Evolutionary conservation across 2,329 filamentous ascomycete genomes (phyloP).

Genomic region (Monilinia polystroma): DNA sequence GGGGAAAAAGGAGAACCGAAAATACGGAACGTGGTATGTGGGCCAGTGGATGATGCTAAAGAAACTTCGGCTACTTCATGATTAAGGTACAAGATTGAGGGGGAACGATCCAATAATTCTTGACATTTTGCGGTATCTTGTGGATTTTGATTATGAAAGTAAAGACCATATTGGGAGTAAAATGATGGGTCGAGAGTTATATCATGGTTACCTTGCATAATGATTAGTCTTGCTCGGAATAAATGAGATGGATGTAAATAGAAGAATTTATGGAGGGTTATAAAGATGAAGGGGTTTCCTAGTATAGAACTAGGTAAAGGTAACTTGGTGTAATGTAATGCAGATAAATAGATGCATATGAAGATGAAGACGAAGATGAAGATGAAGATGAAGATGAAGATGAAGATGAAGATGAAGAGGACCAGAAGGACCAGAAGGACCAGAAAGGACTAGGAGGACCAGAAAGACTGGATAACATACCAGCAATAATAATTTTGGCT

Average conservation of each 20-base stretch:
- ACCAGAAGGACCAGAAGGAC: too few species aligned
- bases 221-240: constrained; percentile 24
- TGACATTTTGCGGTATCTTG: constrained; percentile 56
- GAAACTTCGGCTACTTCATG: constrained; percentile 56
- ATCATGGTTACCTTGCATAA: constrained; percentile 67
- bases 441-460: too few species aligned
- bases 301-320: too few species aligned
- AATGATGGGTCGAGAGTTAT: constrained; percentile 66
- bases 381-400: too few species aligned
- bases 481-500: constrained; percentile 68
- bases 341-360: too few species aligned
- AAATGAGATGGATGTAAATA: constrained; percentile 14
- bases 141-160: constrained; percentile 56
- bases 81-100: constrained; percentile 62
- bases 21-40: constrained; percentile 60
- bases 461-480: constrained; percentile 42
- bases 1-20: constrained; percentile 72
- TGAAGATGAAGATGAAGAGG: too few species aligned
- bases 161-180: constrained; percentile 52
- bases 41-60: constrained; percentile 54
- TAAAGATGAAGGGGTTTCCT: constrained; percentile 11
- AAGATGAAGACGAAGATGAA: too few species aligned
- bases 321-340: too few species aligned
- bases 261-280: constrained; percentile 1
- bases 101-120: constrained; percentile 45